These are phyloP conservation scores for Epithele typhae DNA, from an alignment of 768 basidiomycete species.

Conservation along the genomic window DNA sequence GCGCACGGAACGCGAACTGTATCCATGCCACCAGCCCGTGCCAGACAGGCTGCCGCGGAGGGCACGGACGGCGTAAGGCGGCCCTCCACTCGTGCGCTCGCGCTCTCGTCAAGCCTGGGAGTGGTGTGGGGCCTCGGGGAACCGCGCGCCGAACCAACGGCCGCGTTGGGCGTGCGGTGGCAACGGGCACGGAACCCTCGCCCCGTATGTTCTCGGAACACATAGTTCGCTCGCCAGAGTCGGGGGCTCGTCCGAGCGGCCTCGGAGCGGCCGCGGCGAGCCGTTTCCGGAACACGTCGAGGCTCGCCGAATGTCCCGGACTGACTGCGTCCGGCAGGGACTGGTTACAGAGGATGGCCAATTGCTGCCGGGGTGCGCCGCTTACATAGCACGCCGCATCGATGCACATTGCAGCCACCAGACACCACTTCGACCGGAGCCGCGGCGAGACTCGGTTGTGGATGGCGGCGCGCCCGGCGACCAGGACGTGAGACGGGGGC, in stretches of 20 bases:
- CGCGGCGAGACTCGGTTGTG: too few relatives aligned
- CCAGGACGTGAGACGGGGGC: too few relatives aligned
- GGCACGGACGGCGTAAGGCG: conserved; percentile 3
- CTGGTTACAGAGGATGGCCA: too few relatives aligned
- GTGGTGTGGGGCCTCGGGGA: conserved; percentile 11
- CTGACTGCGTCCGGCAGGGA: too few relatives aligned
- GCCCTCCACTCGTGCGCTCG: background rate
- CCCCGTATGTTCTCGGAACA: too few relatives aligned
- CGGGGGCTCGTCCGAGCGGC: conserved; percentile 5
- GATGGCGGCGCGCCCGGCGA: too few relatives aligned
- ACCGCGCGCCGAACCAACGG: background rate
- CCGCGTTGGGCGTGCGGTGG: background rate
- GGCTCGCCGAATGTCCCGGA: background rate
- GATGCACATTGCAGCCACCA: too few relatives aligned
- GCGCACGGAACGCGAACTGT: too few relatives aligned
- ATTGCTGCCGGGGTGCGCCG: too few relatives aligned
- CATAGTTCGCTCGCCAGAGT: too few relatives aligned
- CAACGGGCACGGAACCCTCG: background rate
- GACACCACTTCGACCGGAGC: too few relatives aligned
- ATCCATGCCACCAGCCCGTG: conserved; percentile 14
- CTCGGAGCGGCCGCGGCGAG: conserved; percentile 12
- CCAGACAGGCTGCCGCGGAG: conserved; percentile 1
- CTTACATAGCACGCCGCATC: too few relatives aligned
- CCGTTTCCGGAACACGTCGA: conserved; percentile 11
- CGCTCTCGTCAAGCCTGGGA: background rate